A percentile compares a stretch with the other conserved stretches of the same genome.
These are phyloP conservation scores for Colletotrichum nymphaeae DNA, from an alignment of 2,329 filamentous ascomycete genomes.

Conservation along the genomic window DNA sequence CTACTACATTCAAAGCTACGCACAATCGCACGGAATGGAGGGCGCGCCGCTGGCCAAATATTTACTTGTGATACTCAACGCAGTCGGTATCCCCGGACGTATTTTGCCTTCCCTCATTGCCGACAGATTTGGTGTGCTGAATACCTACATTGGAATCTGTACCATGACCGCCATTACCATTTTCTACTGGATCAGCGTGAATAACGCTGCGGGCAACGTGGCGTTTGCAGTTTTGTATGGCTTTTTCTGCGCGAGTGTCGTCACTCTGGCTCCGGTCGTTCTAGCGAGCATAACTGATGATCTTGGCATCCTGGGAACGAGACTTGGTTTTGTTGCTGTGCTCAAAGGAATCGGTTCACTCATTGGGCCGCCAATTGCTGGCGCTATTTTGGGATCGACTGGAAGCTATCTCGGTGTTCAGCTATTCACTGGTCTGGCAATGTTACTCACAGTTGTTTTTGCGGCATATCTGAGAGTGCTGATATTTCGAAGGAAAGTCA, in stretches of 20 bases:
- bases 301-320: neutral
- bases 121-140: slow-evolving; percentile 51
- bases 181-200: slow-evolving; percentile 52
- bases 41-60: slow-evolving; percentile 43
- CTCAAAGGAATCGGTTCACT: neutral
- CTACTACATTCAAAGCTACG: slow-evolving; percentile 44
- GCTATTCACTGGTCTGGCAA: neutral
- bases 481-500: neutral
- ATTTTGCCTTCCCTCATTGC: slow-evolving; percentile 44
- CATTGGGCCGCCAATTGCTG: neutral
- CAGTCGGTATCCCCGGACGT: slow-evolving; percentile 49
- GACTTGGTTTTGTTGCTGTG: neutral
- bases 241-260: slow-evolving; percentile 53
- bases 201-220: slow-evolving; percentile 42
- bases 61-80: slow-evolving; percentile 51
- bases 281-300: neutral
- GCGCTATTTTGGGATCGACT: neutral
- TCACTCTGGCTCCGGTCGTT: slow-evolving; percentile 47
- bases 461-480: neutral
- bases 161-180: slow-evolving; percentile 50
- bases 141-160: slow-evolving; percentile 57
- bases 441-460: neutral
- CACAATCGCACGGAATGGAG: slow-evolving; percentile 43
- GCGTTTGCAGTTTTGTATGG: slow-evolving; percentile 55
- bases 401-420: neutral